A percentile compares a stretch with the other conserved stretches of the same genome.
Conservation (phyloP, 1,284 basidiomycete genomes). For the Cutaneotrichosporon sp. region DNA sequence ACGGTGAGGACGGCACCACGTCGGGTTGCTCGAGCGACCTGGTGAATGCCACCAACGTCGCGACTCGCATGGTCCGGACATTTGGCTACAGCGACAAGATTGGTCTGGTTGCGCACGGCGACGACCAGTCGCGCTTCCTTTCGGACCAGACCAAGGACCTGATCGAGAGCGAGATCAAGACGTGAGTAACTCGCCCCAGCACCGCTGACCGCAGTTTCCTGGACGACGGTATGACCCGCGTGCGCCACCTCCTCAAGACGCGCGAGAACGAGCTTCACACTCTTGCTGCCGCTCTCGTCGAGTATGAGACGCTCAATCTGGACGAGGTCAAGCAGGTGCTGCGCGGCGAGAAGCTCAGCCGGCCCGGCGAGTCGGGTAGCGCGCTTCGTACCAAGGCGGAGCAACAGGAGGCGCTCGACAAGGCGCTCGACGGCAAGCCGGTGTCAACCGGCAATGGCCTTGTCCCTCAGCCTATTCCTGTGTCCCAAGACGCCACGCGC, state of each 20-base stretch:
- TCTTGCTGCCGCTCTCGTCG: constrained; percentile 83
- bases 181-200: constrained; percentile 60
- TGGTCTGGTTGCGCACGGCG: constrained; percentile 73
- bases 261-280: constrained; percentile 76
- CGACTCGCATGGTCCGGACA: constrained; percentile 78
- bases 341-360: constrained; percentile 67
- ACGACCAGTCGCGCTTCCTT: constrained; percentile 66
- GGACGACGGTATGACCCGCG: constrained; percentile 69
- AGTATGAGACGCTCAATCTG: constrained; percentile 86
- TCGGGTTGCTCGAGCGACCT: constrained; percentile 90
- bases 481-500: background rate
- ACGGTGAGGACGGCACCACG: constrained; percentile 80
- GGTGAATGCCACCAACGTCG: constrained; percentile 71
- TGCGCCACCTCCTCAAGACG: constrained; percentile 65
- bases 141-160: constrained; percentile 72
- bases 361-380: constrained; percentile 34
- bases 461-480: background rate
- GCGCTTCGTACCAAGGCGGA: constrained; percentile 34
- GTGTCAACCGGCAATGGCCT: background rate
- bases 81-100: constrained; percentile 81
- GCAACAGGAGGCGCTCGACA: constrained; percentile 5
- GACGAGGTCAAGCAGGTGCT: constrained; percentile 84
- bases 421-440: background rate
- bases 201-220: constrained; percentile 61
- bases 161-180: constrained; percentile 78